These are phyloP conservation scores for Syzygium oleosum DNA, from an alignment of 345 rosid species.

Conservation along the genomic window DNA sequence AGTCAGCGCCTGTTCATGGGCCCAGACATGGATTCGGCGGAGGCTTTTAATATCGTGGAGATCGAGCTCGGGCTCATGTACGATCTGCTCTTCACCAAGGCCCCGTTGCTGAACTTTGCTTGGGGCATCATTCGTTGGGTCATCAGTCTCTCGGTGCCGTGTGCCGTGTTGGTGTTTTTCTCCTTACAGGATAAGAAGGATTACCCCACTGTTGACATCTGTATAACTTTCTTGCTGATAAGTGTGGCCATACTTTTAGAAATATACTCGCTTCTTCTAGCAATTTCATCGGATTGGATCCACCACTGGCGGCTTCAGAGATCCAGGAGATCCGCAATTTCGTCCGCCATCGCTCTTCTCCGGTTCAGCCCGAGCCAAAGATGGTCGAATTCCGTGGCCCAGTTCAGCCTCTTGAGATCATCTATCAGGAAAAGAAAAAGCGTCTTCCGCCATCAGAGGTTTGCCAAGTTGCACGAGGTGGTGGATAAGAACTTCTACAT, in stretches of 20 bases:
- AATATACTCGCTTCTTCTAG: not conserved
- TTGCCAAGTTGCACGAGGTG: fast-evolving
- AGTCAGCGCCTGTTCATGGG: not conserved
- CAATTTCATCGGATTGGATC: constrained; percentile 4
- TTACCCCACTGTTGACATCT: not conserved
- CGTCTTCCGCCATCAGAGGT: not conserved
- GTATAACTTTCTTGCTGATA: not conserved
- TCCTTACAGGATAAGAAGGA: not conserved
- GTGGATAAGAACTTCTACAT: not conserved
- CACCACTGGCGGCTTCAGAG: not conserved
- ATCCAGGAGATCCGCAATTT: fast-evolving
- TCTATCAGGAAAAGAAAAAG: not conserved
- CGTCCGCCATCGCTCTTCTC: not conserved
- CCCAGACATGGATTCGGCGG: not conserved
- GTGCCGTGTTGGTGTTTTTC: constrained; percentile 1
- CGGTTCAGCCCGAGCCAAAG: not conserved
- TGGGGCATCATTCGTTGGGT: constrained; percentile 10
- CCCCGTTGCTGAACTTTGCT: not conserved
- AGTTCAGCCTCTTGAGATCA: not conserved
- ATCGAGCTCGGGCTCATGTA: constrained; percentile 32
- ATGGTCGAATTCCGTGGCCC: not conserved
- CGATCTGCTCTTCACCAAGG: constrained; percentile 40
- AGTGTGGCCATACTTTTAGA: constrained; percentile 6
- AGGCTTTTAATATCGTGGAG: constrained; percentile 25
- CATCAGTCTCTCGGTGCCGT: not conserved